Base-by-base conservation (phyloP, 2,329 filamentous ascomycete species). In the Grosmannia serpens region DNA sequence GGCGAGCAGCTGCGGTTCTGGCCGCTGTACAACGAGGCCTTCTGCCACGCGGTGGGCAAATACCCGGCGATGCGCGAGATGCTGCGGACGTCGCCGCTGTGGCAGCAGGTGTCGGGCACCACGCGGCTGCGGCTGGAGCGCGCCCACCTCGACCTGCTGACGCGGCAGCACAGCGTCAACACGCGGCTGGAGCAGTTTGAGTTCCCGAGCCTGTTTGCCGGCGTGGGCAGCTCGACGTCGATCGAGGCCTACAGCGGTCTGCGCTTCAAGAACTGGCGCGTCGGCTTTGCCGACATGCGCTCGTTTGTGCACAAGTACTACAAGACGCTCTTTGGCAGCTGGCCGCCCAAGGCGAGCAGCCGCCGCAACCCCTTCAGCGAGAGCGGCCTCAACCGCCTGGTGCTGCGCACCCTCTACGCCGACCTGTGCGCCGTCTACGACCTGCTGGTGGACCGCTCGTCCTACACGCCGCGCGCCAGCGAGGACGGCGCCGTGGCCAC, bases 281-380 rank as follows among this genome's bases (percentile, higher is more conserved):
- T 77, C 22, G 80, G 85, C 2, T 97, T 92, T 68, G 74, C 80
- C 60, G 83, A 82, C 58, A 90, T 91, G 77, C 81, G 89, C 46
- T 82, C 83, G 46, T 89, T 91, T 68, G 80, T 86, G 22, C 75
- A 91, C 55, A 75, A 78, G 62, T 86, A 91, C 70, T 84, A 84
- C 68, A 84, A 82, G 69, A 67, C 73, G 15, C 73, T 75, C 4
- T 80, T 85, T 58, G 80, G 81, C 24, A 84, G 79, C 69, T 95
- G 92, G 92, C 91, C 94, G 2, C 92, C 94, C 10, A 95, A 94
- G 70, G 90, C 91, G 2, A 87, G 82, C 66, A 92, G 85, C 65
- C 95, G 95, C 78, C 96, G 95, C 79, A 95, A 96, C 68, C 82
- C 86, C 1, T 89, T 96, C 63, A 86, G 88, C 31, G 90, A 91